Conservation (phyloP, 78 protist species). For the Polysphondylium violaceum region DNA sequence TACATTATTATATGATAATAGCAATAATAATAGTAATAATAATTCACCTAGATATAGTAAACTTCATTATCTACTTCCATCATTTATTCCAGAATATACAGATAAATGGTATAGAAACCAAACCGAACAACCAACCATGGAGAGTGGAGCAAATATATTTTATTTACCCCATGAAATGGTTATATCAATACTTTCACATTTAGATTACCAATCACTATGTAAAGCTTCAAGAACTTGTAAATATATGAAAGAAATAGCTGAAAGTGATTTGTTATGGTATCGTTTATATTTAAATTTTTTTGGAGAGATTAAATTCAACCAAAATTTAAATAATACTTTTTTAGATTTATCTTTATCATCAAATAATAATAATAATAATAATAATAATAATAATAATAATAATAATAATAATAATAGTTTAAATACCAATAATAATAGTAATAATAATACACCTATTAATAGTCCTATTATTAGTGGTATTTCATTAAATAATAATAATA, state of each 20-base stretch:
- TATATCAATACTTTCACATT: conserved; percentile 17
- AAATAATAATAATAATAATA: too few relatives aligned
- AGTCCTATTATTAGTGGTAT: too few relatives aligned
- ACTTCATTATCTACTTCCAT: conserved; percentile 8
- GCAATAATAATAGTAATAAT: not conserved
- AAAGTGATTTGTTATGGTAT: conserved; percentile 44
- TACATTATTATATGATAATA: not conserved
- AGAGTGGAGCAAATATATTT: not conserved
- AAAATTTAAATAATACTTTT: too few relatives aligned
- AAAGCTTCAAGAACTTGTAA: conserved; percentile 42
- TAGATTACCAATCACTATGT: conserved; percentile 23
- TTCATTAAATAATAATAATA: not conserved
- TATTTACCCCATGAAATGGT: conserved; percentile 32
- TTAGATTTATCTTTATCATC: too few relatives aligned
- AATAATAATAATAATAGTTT: too few relatives aligned
- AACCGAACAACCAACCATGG: not conserved
- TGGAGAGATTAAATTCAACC: conserved; percentile 6
- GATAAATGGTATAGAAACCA: conserved; percentile 9
- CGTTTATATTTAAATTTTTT: conserved; percentile 15
- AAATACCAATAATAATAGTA: too few relatives aligned
- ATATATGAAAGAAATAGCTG: conserved; percentile 32
- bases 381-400: too few relatives aligned
- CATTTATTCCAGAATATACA: conserved; percentile 21
- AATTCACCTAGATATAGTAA: not conserved
- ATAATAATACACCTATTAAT: too few relatives aligned